phyloP scores from a whole-genome alignment of 2,329 filamentous ascomycete genomes.

The Diplodia mutila region DNA sequence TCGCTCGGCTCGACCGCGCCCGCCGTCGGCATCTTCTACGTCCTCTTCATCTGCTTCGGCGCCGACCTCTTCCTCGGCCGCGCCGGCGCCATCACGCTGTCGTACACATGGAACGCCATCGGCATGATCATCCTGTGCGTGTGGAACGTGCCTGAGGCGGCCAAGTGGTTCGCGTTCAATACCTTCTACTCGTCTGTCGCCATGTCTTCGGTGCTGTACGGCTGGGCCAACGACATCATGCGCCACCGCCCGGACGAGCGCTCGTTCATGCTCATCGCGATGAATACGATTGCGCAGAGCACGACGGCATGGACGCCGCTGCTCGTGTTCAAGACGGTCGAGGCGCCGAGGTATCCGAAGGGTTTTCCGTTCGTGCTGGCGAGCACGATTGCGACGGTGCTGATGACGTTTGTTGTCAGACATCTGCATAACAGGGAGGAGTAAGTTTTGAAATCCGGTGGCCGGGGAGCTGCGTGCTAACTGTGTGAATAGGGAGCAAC shows the following conservation, averaged over 20 bases:
- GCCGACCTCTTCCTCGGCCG: slow-evolving; percentile 59
- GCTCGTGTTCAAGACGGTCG: slow-evolving; percentile 54
- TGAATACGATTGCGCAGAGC: slow-evolving; percentile 59
- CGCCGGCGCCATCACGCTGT: slow-evolving; percentile 59
- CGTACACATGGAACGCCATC: slow-evolving; percentile 56
- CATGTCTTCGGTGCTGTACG: slow-evolving; percentile 60
- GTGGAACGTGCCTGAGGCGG: slow-evolving; percentile 60
- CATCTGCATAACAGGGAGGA: slow-evolving; percentile 27
- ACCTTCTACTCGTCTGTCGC: slow-evolving; percentile 56
- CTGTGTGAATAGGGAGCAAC: neutral
- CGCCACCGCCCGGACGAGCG: slow-evolving; percentile 53
- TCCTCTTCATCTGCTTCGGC: slow-evolving; percentile 57
- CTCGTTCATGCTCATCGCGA: slow-evolving; percentile 55
- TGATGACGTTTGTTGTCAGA: slow-evolving; percentile 27
- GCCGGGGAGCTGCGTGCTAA: neutral
- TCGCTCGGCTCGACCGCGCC: slow-evolving; percentile 58
- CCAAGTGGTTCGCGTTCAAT: slow-evolving; percentile 59
- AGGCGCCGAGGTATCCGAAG: slow-evolving; percentile 49
- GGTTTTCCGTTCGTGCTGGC: slow-evolving; percentile 49
- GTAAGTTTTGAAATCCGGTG: slow-evolving; percentile 4
- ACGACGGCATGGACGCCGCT: slow-evolving; percentile 62
- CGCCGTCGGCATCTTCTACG: slow-evolving; percentile 61
- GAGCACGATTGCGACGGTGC: slow-evolving; percentile 44
- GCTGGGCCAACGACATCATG: slow-evolving; percentile 59
- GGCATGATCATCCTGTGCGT: slow-evolving; percentile 58